These are phyloP conservation scores for Lactarius evosmus DNA, from an alignment of 768 basidiomycete species.

Conservation along the genomic window DNA sequence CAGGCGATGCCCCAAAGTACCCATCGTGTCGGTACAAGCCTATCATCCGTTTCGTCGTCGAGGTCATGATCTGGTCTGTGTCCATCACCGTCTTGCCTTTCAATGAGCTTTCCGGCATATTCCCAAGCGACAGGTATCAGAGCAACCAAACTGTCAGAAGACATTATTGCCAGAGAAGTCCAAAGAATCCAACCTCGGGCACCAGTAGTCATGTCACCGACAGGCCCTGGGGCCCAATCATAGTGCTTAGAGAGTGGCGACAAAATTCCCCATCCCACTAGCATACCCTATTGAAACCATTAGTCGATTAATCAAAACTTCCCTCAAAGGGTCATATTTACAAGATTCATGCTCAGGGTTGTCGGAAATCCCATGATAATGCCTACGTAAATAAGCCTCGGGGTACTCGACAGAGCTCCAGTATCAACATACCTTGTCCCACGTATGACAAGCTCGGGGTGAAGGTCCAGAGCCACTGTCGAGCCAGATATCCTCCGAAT, in stretches of 20 bases:
- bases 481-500: constrained; percentile 79
- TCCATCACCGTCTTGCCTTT: constrained; percentile 21
- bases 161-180: constrained; percentile 94
- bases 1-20: constrained; percentile 61
- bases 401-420: not conserved
- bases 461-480: constrained; percentile 90
- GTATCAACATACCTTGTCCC: constrained; percentile 64
- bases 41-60: constrained; percentile 73
- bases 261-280: constrained; percentile 94
- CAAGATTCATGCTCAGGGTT: constrained; percentile 88
- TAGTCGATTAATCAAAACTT: constrained; percentile 12
- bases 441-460: constrained; percentile 90
- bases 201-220: constrained; percentile 81
- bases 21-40: constrained; percentile 81
- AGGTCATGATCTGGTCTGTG: constrained; percentile 43
- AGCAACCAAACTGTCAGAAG: constrained; percentile 84
- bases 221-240: constrained; percentile 94
- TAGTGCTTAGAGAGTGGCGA: constrained; percentile 77
- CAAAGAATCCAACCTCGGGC: constrained; percentile 98
- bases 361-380: constrained; percentile 99
- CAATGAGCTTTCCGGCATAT: constrained; percentile 40
- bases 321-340: constrained; percentile 35
- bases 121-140: constrained; percentile 71
- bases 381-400: constrained; percentile 41
- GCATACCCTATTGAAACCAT: constrained; percentile 65